These are phyloP conservation scores for Cyberlindnera suaveolens DNA, from an alignment of 805 yeast species.

Conservation along the genomic window DNA sequence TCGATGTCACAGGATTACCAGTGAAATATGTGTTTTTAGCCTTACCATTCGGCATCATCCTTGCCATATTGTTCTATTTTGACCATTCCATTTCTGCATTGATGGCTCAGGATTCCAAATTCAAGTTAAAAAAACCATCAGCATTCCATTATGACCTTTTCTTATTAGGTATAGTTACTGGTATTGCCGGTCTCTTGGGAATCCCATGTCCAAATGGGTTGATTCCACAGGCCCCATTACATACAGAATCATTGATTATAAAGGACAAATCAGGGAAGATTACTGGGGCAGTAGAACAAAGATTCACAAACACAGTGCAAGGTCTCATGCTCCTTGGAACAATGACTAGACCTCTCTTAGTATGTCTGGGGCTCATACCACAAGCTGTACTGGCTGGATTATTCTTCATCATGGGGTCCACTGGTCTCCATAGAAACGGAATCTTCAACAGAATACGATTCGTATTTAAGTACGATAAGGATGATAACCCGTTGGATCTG, in stretches of 20 bases:
- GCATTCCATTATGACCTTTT: constrained; percentile 91
- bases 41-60: constrained; percentile 81
- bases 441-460: constrained; percentile 58
- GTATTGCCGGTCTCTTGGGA: constrained; percentile 80
- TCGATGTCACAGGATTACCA: constrained; percentile 34
- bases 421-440: constrained; percentile 64
- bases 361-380: constrained; percentile 79
- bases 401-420: constrained; percentile 88
- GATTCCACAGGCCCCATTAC: constrained; percentile 96
- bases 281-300: constrained; percentile 71
- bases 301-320: constrained; percentile 78
- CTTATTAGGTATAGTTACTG: constrained; percentile 79
- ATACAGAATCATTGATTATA: constrained; percentile 71
- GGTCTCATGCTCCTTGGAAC: constrained; percentile 79
- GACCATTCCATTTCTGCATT: constrained; percentile 93
- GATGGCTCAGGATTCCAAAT: constrained; percentile 83
- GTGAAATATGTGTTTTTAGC: constrained; percentile 83
- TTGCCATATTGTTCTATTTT: constrained; percentile 83
- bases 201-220: constrained; percentile 95
- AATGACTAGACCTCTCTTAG: constrained; percentile 83
- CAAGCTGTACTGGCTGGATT: constrained; percentile 91
- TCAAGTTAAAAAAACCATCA: constrained; percentile 78
- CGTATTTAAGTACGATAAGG: constrained; percentile 30
- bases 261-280: constrained; percentile 22
- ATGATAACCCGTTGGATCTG: neutral